Evolutionary conservation across 2,329 filamentous ascomycete genomes (phyloP), one percentile per base, ranked within the genome.

Genomic region (Alternaria infectoria): DNA sequence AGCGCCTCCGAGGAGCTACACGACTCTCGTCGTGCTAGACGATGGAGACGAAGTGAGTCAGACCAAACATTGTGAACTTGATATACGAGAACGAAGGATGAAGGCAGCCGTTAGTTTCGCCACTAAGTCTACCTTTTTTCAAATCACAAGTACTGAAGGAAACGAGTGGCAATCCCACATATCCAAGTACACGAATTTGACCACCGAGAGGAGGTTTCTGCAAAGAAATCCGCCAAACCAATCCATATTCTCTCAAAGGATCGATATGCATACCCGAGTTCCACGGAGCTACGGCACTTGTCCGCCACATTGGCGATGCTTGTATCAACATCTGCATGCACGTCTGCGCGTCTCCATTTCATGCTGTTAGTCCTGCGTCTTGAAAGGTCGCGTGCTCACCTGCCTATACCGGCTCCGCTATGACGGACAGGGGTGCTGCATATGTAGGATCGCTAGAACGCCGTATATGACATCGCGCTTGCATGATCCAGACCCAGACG

Each of bases 371-470:
- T 32, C 11, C 58, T 57, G 43, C 13, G 15, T 44, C 26, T 30
- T 50, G 25, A 19, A 30, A 28, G 30, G 40, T 64, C 61, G 58
- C 47, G 61, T 64, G 61, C 61, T 52, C 47, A 64, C 61, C 58
- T 64, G 54, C 61, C 58, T 54, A 59, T 59, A 59, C 17, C n/a
- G 17, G 32, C 26, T 23, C 47, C 17, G 17, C 43, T 17, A n/a
- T 51, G 46, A 30, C 36, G 30, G 8, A 13, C 61, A 59, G 17
- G 55, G 55, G 30, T 44, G 13, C 30, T 30, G 26, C 19, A 28
- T 49, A n/a, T 36, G 15, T 21, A 40, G 26, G 19, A 52, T 17
- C 49, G n/a, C 49, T 52, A 40, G 30, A 36, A 36, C 30, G 13
- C 21, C 11, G 25, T 40, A 17, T 51, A 32, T 46, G 54, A 57